These are phyloP conservation scores for Kazachstania sp. DNA, from an alignment of 1,139 yeast species.

Conservation along the genomic window DNA sequence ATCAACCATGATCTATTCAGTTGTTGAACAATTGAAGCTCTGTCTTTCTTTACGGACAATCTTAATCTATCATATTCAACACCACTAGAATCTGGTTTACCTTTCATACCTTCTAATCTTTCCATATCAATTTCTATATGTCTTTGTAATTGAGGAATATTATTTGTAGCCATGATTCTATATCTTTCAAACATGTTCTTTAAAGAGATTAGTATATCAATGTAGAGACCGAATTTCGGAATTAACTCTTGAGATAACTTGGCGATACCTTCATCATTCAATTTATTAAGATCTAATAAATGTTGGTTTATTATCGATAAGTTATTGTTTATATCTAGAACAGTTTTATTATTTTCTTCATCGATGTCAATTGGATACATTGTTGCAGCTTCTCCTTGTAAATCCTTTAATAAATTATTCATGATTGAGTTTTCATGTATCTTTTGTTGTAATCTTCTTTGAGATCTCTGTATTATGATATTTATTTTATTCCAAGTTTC, in stretches of 20 bases:
- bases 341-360: slow-evolving; percentile 35
- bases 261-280: slow-evolving; percentile 51
- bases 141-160: slow-evolving; percentile 49
- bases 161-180: slow-evolving; percentile 50
- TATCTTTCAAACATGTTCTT: slow-evolving; percentile 68
- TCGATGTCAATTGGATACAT: slow-evolving; percentile 44
- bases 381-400: slow-evolving; percentile 38
- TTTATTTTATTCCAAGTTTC: slow-evolving; percentile 50
- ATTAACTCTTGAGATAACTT: slow-evolving; percentile 9
- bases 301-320: slow-evolving; percentile 46
- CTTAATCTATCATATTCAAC: slow-evolving; percentile 58
- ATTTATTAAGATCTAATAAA: slow-evolving; percentile 43
- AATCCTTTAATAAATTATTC: slow-evolving; percentile 43
- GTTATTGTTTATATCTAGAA: slow-evolving; percentile 49
- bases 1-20: slow-evolving; percentile 75
- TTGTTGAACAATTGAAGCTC: slow-evolving; percentile 54
- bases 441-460: slow-evolving; percentile 65
- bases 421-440: slow-evolving; percentile 60
- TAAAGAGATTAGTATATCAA: slow-evolving; percentile 64
- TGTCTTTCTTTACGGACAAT: slow-evolving; percentile 36
- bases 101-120: slow-evolving; percentile 46
- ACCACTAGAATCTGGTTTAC: slow-evolving; percentile 64
- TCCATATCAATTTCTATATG: slow-evolving; percentile 50
- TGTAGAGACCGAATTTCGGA: slow-evolving; percentile 58
- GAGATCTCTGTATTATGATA: slow-evolving; percentile 64